Conservation (phyloP, 306 rosid species). For the Ammopiptanthus mongolicus region DNA sequence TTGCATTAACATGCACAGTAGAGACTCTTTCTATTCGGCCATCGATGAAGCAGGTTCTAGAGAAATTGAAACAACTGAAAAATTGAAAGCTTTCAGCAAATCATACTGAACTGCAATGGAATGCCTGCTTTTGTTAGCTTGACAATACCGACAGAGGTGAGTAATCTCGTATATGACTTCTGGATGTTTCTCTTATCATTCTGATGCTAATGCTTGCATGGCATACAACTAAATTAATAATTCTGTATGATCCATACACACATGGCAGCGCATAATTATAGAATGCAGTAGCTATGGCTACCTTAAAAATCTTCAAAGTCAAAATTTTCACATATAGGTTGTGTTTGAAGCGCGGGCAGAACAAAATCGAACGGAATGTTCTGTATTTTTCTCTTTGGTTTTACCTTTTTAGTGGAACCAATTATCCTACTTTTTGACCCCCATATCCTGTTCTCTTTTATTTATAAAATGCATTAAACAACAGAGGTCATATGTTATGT, state of each 20-base stretch:
- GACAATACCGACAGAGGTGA: constrained; percentile 17
- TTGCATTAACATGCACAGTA: constrained; percentile 44
- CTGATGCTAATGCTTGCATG: not conserved
- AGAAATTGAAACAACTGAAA: constrained; percentile 41
- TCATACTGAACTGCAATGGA: not conserved
- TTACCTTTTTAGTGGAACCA: too few species aligned
- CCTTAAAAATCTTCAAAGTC: too few species aligned
- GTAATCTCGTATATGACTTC: not conserved
- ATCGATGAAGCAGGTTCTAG: constrained; percentile 48
- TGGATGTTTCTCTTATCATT: constrained; percentile 14
- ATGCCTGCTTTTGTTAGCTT: constrained; percentile 10
- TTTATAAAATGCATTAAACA: too few species aligned
- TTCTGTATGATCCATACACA: not conserved
- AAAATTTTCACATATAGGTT: too few species aligned
- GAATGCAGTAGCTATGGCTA: too few species aligned
- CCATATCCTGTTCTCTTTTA: too few species aligned
- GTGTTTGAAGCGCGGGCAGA: too few species aligned
- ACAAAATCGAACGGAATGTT: too few species aligned
- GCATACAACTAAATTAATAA: not conserved
- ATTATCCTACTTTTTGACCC: too few species aligned
- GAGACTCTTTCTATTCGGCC: constrained; percentile 46
- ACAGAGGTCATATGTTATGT: too few species aligned
- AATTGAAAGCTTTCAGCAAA: constrained; percentile 20
- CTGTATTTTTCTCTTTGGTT: too few species aligned
- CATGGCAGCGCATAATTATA: too few species aligned